Conservation (phyloP, 441 rosid genomes). For the Aquilaria agallochum region DNA sequence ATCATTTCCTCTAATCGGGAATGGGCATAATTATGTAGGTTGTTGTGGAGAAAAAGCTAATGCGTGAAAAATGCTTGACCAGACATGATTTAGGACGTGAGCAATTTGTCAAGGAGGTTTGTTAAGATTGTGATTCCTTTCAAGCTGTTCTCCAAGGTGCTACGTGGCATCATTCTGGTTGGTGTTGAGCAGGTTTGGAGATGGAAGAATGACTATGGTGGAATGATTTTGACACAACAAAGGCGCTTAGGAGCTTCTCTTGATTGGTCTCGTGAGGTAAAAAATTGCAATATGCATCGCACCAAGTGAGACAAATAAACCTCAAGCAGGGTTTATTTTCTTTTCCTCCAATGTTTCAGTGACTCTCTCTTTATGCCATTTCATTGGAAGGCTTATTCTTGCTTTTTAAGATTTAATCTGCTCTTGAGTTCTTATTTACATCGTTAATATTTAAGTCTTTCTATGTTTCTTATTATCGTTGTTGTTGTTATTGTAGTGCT, state of each 20-base stretch:
- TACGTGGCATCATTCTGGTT: conserved; percentile 9
- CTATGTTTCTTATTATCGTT: not conserved
- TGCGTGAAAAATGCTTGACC: conserved; percentile 58
- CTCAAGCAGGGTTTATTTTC: not conserved
- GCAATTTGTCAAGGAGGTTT: conserved; percentile 65
- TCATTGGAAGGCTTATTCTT: not conserved
- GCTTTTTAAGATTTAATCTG: not conserved
- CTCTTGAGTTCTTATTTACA: not conserved
- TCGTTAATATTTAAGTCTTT: not conserved
- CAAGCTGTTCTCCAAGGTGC: conserved; percentile 6
- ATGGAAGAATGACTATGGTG: conserved; percentile 80
- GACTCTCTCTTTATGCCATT: conserved; percentile 2
- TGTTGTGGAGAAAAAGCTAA: conserved; percentile 75
- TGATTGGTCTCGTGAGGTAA: conserved; percentile 99
- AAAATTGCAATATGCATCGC: not conserved
- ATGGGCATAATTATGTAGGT: conserved; percentile 35
- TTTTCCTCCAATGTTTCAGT: not conserved
- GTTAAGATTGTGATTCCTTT: not conserved
- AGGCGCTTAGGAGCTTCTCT: conserved; percentile 89
- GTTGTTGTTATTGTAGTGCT: conserved; percentile 45
- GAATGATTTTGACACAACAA: conserved; percentile 62
- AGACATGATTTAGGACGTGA: conserved; percentile 95
- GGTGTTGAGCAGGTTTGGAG: conserved; percentile 73
- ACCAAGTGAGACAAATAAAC: not conserved
- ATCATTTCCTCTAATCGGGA: too few relatives aligned